Evolutionary conservation across 345 rosid species (phyloP), one percentile per base, ranked within the genome.

Genomic region (Syzygium jambos): DNA sequence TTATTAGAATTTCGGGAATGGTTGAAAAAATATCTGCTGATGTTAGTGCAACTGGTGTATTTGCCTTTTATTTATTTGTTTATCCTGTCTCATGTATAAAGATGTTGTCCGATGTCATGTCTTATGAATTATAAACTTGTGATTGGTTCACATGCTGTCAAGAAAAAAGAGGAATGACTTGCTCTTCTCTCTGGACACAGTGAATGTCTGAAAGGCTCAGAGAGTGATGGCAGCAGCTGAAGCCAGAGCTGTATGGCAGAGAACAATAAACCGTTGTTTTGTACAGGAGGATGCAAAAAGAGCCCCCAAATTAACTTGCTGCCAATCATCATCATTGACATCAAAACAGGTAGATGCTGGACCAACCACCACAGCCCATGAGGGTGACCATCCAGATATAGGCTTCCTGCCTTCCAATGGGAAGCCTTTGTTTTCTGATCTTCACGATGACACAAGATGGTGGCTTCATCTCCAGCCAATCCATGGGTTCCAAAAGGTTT

Each of bases 231-330:
- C 98, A 59, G 98, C 91, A 87, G 96, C 96, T 55, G 99, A 98
- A 91, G 98, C 97, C 57, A 94, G 99, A 91, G 97, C 96, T 21
- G 93, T 92, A 30, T 96, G 98, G 99, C 99, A 98, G 90, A 92
- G 99, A 90, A 88, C 96, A 15, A 96, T 93, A 46, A 98, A 96
- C 89, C 99, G 98, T 88, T 98, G 93, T 91, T 96, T 97, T 92
- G 96, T 97, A 65, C 99, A 97, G 91, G 99, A 97, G 90, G 99
- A 98, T 93, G 98, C 99, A 80, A 96, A 96, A 89, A 91, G 99
- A 91, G 99, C 99, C 87, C 99, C 99, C 30, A 95, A 95, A 89
- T 87, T 98, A 90, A 97, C 99, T 73, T 98, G 88, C 89, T 94
- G 94, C 89, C 99, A 96, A n/a, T 96, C 99, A 46, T 93, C 98